These are phyloP conservation scores for Backusella circina DNA, from an alignment of 192 early-diverging fungal genomes.

Conservation along the genomic window DNA sequence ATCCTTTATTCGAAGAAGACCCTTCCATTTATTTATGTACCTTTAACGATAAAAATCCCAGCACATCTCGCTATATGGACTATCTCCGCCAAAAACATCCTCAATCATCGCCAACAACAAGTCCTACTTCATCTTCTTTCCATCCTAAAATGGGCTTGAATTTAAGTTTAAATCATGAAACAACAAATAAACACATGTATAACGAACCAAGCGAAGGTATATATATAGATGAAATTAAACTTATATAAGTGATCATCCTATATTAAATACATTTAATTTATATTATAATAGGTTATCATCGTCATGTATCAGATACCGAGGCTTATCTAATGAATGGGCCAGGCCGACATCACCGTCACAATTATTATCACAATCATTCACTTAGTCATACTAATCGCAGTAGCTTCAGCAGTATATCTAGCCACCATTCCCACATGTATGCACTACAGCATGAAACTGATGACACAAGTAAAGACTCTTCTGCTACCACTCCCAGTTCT, in stretches of 20 bases:
- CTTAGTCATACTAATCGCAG: not conserved
- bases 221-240: not conserved
- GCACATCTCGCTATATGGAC: not conserved
- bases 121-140: not conserved
- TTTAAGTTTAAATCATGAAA: not conserved
- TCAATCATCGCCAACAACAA: not conserved
- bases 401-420: conserved; percentile 7
- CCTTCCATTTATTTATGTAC: conserved; percentile 57
- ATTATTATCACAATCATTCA: not conserved
- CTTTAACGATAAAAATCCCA: not conserved
- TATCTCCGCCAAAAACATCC: not conserved
- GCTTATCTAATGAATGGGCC: not conserved
- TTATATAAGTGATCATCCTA: not conserved
- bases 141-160: not conserved
- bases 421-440: conserved; percentile 8
- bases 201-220: not conserved
- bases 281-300: not conserved
- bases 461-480: conserved; percentile 2
- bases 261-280: not conserved
- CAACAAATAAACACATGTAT: not conserved
- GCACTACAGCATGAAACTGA: not conserved
- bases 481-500: not conserved
- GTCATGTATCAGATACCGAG: not conserved
- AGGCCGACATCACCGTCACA: not conserved
- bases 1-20: conserved; percentile 72